These are phyloP conservation scores for Vitis rupestris DNA, from an alignment of 164 flowering plant genomes.

Conservation along the genomic window DNA sequence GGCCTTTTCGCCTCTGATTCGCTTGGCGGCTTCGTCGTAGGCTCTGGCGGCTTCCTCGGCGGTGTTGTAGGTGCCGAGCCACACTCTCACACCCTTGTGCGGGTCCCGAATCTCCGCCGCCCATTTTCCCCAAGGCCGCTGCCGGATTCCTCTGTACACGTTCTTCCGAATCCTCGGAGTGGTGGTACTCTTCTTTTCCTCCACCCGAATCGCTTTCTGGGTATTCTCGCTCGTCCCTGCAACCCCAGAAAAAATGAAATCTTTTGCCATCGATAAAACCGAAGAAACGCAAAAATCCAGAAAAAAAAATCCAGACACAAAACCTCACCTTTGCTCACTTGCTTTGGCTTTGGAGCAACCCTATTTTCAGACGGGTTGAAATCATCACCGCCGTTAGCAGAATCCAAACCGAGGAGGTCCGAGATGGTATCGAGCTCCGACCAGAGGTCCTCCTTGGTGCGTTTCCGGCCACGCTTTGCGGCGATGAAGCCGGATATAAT, in stretches of 20 bases:
- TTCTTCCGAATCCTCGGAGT: constrained; percentile 40
- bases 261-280: not conserved
- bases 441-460: constrained; percentile 50
- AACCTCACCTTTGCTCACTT: constrained; percentile 8
- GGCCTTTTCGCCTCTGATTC: constrained; percentile 76
- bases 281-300: not conserved
- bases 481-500: constrained; percentile 51
- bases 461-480: constrained; percentile 29
- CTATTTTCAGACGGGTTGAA: not conserved
- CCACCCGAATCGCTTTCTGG: constrained; percentile 3
- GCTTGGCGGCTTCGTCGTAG: constrained; percentile 65
- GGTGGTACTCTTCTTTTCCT: constrained; percentile 7
- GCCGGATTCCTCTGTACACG: constrained; percentile 67
- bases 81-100: constrained; percentile 57
- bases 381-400: not conserved
- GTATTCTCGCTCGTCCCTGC: constrained; percentile 3
- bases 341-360: constrained; percentile 8
- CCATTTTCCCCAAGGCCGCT: constrained; percentile 78
- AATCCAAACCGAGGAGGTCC: constrained; percentile 27
- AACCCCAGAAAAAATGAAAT: not conserved
- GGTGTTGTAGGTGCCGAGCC: constrained; percentile 77
- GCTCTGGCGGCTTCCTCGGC: constrained; percentile 75
- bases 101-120: constrained; percentile 85
- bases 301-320: not conserved
- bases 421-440: constrained; percentile 48